A percentile compares a stretch with the other conserved stretches of the same genome.
Conservation (phyloP, 331 rosid species). For the Arachis monticola region DNA sequence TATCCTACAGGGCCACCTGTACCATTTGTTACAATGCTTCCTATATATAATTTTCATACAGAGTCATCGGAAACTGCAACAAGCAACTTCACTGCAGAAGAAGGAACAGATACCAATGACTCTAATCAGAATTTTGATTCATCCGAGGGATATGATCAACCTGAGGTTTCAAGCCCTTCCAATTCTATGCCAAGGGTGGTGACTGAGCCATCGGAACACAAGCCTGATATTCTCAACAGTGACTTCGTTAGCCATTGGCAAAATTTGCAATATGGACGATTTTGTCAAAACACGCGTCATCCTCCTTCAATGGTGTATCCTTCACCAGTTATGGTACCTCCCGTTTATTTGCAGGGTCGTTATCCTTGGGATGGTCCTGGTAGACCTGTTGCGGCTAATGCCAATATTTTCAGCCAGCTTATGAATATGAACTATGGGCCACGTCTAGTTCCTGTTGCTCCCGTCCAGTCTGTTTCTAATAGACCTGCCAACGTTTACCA, state of each 20-base stretch:
- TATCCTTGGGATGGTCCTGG: conserved; percentile 96
- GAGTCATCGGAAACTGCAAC: conserved; percentile 73
- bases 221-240: conserved; percentile 83
- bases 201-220: conserved; percentile 58
- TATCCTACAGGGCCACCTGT: conserved; percentile 97
- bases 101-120: conserved; percentile 64
- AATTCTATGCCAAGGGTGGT: conserved; percentile 53
- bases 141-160: conserved; percentile 59
- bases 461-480: conserved; percentile 71
- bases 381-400: conserved; percentile 79
- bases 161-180: conserved; percentile 61
- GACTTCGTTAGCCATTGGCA: conserved; percentile 84
- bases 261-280: conserved; percentile 79
- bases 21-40: conserved; percentile 85
- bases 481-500: conserved; percentile 80
- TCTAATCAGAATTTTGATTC: conserved; percentile 71
- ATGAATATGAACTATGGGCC: conserved; percentile 72
- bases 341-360: conserved; percentile 80
- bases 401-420: conserved; percentile 66
- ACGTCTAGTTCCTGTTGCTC: conserved; percentile 72
- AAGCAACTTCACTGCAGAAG: conserved; percentile 69
- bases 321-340: conserved; percentile 73
- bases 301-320: conserved; percentile 62
- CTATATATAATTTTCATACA: conserved; percentile 64
- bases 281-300: conserved; percentile 64